phyloP scores from a whole-genome alignment of 2,329 filamentous ascomycete genomes.

The Clonostachys chloroleuca region DNA sequence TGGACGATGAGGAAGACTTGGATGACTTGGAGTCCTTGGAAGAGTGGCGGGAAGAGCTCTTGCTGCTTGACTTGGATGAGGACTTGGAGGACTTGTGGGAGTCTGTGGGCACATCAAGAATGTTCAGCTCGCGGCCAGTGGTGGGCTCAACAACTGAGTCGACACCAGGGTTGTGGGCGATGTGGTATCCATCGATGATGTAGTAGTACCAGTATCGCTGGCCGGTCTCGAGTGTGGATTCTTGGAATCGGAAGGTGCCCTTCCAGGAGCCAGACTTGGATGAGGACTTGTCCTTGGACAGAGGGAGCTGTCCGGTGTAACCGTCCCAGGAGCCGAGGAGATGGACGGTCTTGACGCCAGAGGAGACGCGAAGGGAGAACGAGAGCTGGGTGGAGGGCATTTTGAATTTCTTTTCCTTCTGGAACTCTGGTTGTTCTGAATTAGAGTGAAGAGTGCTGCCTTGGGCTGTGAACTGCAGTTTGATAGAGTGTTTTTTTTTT shows the following conservation, averaged over 20 bases:
- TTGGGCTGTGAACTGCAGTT: constrained; percentile 8
- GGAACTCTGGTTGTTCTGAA: constrained; percentile 1
- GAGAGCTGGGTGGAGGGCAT: constrained; percentile 93
- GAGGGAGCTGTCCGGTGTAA: constrained; percentile 90
- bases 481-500: constrained; percentile 5
- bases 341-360: constrained; percentile 95
- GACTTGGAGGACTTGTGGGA: constrained; percentile 34
- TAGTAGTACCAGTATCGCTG: constrained; percentile 99
- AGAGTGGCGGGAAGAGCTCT: constrained; percentile 19
- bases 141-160: constrained; percentile 90
- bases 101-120: constrained; percentile 78
- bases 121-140: constrained; percentile 94
- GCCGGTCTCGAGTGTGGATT: constrained; percentile 77
- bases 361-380: constrained; percentile 92
- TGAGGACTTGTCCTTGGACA: constrained; percentile 79
- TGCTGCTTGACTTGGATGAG: constrained; percentile 39
- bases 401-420: constrained; percentile 28
- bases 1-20: constrained; percentile 30
- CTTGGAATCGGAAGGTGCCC: constrained; percentile 94
- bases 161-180: constrained; percentile 91
- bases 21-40: constrained; percentile 3
- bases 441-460: constrained; percentile 4
- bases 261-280: constrained; percentile 91
- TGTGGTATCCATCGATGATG: constrained; percentile 98
- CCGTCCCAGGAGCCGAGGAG: constrained; percentile 98